phyloP scores from a whole-genome alignment of 2,329 filamentous ascomycete genomes.

The Zymoseptoria ardabiliae region DNA sequence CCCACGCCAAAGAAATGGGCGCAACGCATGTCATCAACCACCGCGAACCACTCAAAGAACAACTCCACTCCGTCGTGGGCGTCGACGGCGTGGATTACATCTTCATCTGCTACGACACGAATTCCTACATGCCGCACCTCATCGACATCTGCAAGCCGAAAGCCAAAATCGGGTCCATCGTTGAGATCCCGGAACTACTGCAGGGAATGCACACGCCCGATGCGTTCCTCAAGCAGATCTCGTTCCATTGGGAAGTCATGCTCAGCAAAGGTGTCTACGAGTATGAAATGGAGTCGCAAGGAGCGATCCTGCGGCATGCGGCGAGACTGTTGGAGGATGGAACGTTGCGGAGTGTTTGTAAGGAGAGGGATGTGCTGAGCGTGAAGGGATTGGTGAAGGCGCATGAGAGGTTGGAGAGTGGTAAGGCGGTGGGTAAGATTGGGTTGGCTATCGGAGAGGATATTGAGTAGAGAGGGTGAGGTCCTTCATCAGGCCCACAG shows the following conservation, averaged over 20 bases:
- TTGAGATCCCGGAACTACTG: constrained; percentile 8
- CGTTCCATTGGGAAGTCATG: constrained; percentile 12
- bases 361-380: constrained; percentile 6
- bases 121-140: constrained; percentile 7
- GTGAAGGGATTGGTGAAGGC: constrained; percentile 8
- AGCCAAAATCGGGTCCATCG: constrained; percentile 12
- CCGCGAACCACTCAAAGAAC: constrained; percentile 31
- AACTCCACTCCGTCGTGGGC: constrained; percentile 23
- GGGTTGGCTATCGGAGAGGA: constrained; percentile 8
- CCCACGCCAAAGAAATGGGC: constrained; percentile 35
- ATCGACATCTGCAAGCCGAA: constrained; percentile 9
- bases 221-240: constrained; percentile 9
- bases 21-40: constrained; percentile 40
- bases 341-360: constrained; percentile 1
- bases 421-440: constrained; percentile 11
- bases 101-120: constrained; percentile 13
- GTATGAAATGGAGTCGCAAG: constrained; percentile 12
- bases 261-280: constrained; percentile 9
- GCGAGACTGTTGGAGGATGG: constrained; percentile 7
- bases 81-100: constrained; percentile 12
- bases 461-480: constrained; percentile 4
- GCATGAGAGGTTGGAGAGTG: constrained; percentile 12
- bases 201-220: constrained; percentile 7
- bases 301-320: constrained; percentile 7
- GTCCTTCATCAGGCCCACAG: not conserved